Evolutionary conservation across 2,329 filamentous ascomycete genomes (phyloP).

Genomic region (Arthroderma sp.): DNA sequence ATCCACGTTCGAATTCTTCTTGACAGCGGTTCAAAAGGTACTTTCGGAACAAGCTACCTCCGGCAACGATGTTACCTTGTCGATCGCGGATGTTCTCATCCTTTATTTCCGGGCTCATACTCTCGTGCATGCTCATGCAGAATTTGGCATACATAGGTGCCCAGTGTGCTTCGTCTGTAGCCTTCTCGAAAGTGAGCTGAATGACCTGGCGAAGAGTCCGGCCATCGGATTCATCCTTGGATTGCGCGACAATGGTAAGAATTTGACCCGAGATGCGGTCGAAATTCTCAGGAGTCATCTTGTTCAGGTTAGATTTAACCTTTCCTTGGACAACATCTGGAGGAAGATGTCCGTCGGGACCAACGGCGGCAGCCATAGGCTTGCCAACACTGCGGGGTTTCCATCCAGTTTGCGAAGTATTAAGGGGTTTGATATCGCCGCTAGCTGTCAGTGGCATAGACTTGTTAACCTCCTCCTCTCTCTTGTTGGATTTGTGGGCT

Average conservation of each 20-base stretch:
- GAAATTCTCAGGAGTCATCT: conserved; percentile 99
- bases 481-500: conserved; percentile 36
- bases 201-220: conserved; percentile 95
- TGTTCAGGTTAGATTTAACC: conserved; percentile 96
- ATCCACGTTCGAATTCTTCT: conserved; percentile 96
- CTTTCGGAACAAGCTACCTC: conserved; percentile 92
- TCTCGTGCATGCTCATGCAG: conserved; percentile 92
- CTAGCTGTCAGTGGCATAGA: conserved; percentile 84
- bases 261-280: conserved; percentile 92
- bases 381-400: conserved; percentile 63
- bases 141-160: conserved; percentile 98
- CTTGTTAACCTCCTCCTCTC: conserved; percentile 58
- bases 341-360: conserved; percentile 53
- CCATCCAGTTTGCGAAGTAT: conserved; percentile 65
- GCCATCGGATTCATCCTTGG: conserved; percentile 87
- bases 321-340: conserved; percentile 94
- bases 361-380: conserved; percentile 16
- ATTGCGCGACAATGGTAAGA: conserved; percentile 80
- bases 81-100: conserved; percentile 93
- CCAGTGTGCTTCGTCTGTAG: conserved; percentile 96
- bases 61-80: conserved; percentile 72
- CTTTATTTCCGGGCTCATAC: conserved; percentile 86
- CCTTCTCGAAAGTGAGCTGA: conserved; percentile 97
- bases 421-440: conserved; percentile 67
- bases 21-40: conserved; percentile 97